Base-by-base conservation (phyloP, 495 filamentous ascomycete genomes). In the Hypoxylon cercidicola region DNA sequence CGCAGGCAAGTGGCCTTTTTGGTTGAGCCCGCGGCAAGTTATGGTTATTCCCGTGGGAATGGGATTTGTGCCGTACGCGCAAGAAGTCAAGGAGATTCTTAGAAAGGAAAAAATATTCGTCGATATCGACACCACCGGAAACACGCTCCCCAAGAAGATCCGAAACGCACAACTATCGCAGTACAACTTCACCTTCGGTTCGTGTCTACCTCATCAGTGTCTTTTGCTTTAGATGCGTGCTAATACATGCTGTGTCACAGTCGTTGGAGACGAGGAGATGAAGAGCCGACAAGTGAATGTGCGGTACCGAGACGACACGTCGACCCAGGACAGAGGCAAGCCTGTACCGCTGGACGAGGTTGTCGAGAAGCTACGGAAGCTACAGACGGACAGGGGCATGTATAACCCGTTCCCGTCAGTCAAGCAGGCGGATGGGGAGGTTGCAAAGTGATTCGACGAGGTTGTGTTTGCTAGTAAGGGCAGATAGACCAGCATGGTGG, bases 1-100 rank as follows among this genome's bases (percentile, higher is more conserved):
- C 72, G 95, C 82, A 39, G 95, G 95, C 64, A 97, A 97, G 78
- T 98, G 94, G 94, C 95, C 95, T 0, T 97, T 97, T 84, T 99
- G 95, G 95, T 78, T 99, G 58, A 93, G 88, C 64, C 95, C 95
- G 21, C 88, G 94, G 16, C 95, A 99, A 79, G 85, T 98, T 46
- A 79, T 98, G 61, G 87, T 98, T 54, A 88, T 98, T 7, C 96
- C 95, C 2, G 93, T 99, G 62, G 93, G 93, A 84, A 90, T 89
- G 16, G 84, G 85, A 30, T 86, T 88, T 62, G 89, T 92, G 68
- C 90, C 92, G 63, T 99, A 98, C 72, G 92, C 88, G 15, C 81
- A 89, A 72, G 95, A 98, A 78, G 84, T 98, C 15, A 90, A 91
- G 73, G 64, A 59, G 10, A 76, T 85, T 18, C 81, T 89, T 64